Base-by-base conservation (phyloP, 2,329 filamentous ascomycete species). In the Podosphaera leucotricha region DNA sequence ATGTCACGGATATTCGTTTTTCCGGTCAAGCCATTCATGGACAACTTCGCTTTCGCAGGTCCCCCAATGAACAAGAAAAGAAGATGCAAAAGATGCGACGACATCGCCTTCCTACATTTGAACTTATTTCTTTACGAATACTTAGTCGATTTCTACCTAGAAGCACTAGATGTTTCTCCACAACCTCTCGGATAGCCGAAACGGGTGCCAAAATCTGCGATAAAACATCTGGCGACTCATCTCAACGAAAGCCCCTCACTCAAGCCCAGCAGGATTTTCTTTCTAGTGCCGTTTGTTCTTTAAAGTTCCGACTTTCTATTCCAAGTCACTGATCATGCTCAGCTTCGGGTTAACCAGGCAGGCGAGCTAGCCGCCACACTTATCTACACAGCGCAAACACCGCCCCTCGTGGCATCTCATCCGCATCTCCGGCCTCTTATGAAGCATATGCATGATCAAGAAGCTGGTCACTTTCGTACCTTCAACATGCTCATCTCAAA, bases 361-460 rank as follows among this genome's bases (percentile, higher is more conserved):
- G 90, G 90, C 57, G 90, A 98, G 63, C 74, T 98, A n/a, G 90
- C 90, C 44, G 90, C 90, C 24, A 87, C 83, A 21, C 73, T 92
- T 45, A 98, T 98, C 61, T 98, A 95, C 65, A 76, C 75, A 1
- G 77, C 83, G 1, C 90, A 98, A 61, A 87, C 76, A 0, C 84
- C 86, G 0, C 72, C 77, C n/a, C 64, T 95, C 43, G 68, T 84
- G 46, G 71, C 73, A 51, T 72, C 78, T 3, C 78, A 94, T 59
- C 87, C 90, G 1, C 81, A 93, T 58, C 75, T 98, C 16, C 78
- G 83, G 6, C 80, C 84, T 0, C 65, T 95, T 26, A 93, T 98
- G 84, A 74, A 77, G 54, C 90, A 95, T 68, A 98, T 98, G 90
- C 86, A 93, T 66, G 83, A 90, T 55, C 90, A 98, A 60, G 90